phyloP scores from a whole-genome alignment of 768 basidiomycete genomes.

The Phylloporus sp. region DNA sequence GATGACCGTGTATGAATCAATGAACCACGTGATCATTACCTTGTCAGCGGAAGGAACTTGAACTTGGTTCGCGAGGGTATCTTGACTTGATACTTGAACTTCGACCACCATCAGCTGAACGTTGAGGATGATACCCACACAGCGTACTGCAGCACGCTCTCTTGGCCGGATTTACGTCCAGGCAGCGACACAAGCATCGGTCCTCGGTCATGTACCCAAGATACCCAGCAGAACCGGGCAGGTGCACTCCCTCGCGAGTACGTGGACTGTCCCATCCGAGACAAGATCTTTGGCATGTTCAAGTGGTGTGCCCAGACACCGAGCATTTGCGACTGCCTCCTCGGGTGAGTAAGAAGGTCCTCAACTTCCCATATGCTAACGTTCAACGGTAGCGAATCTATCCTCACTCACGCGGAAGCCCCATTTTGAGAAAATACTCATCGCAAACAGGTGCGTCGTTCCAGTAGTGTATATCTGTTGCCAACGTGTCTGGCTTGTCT shows the following conservation, averaged over 20 bases:
- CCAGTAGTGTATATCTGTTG: background rate
- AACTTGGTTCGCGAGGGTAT: slow-evolving; percentile 6
- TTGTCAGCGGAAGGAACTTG: slow-evolving; percentile 26
- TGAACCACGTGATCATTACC: slow-evolving; percentile 18
- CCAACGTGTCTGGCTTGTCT: background rate
- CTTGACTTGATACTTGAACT: no score
- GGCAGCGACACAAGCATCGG: slow-evolving; percentile 6
- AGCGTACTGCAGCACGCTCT: slow-evolving; percentile 25
- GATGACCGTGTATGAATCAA: slow-evolving; percentile 5
- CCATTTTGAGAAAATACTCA: slow-evolving; percentile 86
- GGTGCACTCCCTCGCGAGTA: slow-evolving; percentile 2
- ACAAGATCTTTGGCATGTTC: background rate
- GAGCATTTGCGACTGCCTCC: slow-evolving; percentile 16
- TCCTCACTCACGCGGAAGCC: slow-evolving; percentile 33
- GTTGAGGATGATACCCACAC: slow-evolving; percentile 29
- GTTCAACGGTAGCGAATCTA: background rate
- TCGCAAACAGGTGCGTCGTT: slow-evolving; percentile 68
- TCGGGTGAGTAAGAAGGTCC: slow-evolving; percentile 12
- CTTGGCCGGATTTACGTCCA: slow-evolving; percentile 19
- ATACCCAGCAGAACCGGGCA: slow-evolving; percentile 8
- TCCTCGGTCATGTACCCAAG: slow-evolving; percentile 4
- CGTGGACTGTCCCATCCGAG: background rate
- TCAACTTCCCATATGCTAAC: background rate
- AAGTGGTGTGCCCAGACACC: background rate
- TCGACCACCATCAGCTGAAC: background rate